A percentile compares a stretch with the other conserved stretches of the same genome.
Evolutionary conservation across 345 rosid species (phyloP).

Genomic region (Eucalyptus cloeziana): DNA sequence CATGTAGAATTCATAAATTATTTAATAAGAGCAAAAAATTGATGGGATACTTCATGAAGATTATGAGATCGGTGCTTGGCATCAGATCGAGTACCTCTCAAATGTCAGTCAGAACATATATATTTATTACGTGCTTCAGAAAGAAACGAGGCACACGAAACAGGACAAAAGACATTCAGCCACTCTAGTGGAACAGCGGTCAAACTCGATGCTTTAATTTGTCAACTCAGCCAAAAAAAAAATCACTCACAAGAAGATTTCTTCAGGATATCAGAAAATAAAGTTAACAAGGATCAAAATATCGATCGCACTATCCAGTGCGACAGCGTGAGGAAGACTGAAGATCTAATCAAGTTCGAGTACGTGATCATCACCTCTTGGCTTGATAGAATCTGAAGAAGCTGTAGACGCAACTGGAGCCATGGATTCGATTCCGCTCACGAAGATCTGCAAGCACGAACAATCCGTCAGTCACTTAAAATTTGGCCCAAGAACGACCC

Average conservation of each 20-base stretch:
- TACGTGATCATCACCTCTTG: slow-evolving; percentile 41
- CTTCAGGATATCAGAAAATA: background rate
- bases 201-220: background rate
- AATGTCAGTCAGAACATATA: background rate
- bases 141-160: background rate
- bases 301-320: background rate
- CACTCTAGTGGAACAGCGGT: background rate
- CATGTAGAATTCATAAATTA: background rate
- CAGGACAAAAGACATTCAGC: background rate
- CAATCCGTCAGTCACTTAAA: background rate
- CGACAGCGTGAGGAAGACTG: background rate
- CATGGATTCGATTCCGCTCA: slow-evolving; percentile 5
- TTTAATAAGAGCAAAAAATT: background rate
- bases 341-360: background rate
- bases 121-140: background rate
- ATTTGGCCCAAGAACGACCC: background rate
- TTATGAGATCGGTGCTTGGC: background rate
- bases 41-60: background rate
- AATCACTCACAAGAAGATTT: background rate
- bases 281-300: background rate
- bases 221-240: background rate
- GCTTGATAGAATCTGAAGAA: slow-evolving; percentile 42
- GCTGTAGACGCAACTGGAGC: slow-evolving; percentile 30
- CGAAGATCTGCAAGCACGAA: slow-evolving; percentile 10
- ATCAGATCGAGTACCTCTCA: background rate